These are phyloP conservation scores for Ceratobasidium papillatum DNA, from an alignment of 1,284 basidiomycete species.

Conservation along the genomic window DNA sequence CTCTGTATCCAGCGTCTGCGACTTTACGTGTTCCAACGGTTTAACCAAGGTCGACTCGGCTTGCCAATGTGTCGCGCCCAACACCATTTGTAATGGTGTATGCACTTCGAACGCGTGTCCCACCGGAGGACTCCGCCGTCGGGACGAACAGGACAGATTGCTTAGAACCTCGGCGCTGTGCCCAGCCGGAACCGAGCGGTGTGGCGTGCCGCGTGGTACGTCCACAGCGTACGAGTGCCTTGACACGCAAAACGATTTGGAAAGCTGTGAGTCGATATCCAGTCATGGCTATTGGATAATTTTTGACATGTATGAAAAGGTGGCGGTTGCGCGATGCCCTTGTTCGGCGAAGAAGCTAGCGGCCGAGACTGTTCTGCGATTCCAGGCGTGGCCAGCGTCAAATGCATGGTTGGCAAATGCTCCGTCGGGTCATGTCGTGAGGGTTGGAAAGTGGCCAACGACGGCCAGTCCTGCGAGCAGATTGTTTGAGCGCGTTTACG, in stretches of 20 bases:
- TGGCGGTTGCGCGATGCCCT: conserved; percentile 46
- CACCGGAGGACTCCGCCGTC: not conserved
- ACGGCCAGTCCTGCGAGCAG: not conserved
- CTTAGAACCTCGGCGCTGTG: conserved; percentile 10
- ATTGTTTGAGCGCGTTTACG: too few species aligned
- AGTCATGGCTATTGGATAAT: not conserved
- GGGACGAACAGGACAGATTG: not conserved
- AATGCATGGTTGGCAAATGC: conserved; percentile 45
- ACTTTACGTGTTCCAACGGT: conserved; percentile 11
- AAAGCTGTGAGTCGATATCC: conserved; percentile 46
- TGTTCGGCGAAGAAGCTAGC: conserved; percentile 12
- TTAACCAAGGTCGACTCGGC: not conserved
- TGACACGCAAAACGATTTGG: conserved; percentile 45
- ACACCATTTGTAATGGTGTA: not conserved
- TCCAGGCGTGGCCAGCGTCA: conserved; percentile 44
- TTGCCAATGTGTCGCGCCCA: conserved; percentile 2
- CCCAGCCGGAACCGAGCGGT: conserved; percentile 43
- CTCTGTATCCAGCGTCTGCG: conserved; percentile 3
- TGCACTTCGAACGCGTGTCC: conserved; percentile 1
- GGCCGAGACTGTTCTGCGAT: conserved; percentile 48
- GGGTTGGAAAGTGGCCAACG: not conserved
- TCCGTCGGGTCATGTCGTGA: conserved; percentile 44
- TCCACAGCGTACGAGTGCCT: conserved; percentile 45
- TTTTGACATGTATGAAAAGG: conserved; percentile 36
- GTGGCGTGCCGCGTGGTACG: conserved; percentile 35